Percentiles rank a stretch among this genome's conserved stretches.
These are phyloP conservation scores for Cutaneotrichosporon dermatis DNA, from an alignment of 1,284 basidiomycete genomes.

Conservation along the genomic window DNA sequence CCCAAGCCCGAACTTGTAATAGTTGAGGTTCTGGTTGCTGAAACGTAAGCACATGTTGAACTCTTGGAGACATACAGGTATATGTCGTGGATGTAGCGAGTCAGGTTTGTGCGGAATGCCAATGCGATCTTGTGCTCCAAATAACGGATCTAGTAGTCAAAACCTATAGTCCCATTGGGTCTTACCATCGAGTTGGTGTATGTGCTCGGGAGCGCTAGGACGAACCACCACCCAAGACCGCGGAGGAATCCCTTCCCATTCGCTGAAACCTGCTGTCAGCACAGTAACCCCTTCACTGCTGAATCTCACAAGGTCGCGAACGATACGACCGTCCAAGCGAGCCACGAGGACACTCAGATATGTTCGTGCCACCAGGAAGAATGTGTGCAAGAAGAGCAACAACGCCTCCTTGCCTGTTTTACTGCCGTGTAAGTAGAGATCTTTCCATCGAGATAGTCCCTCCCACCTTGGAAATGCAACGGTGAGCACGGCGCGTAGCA, in stretches of 20 bases:
- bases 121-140: slow-evolving; percentile 86
- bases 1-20: slow-evolving; percentile 53
- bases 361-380: slow-evolving; percentile 81
- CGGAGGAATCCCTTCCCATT: slow-evolving; percentile 78
- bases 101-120: slow-evolving; percentile 77
- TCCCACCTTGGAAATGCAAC: slow-evolving; percentile 62
- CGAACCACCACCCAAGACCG: slow-evolving; percentile 84
- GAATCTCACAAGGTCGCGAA: slow-evolving; percentile 66
- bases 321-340: slow-evolving; percentile 81
- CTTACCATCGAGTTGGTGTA: slow-evolving; percentile 92
- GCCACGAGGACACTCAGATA: slow-evolving; percentile 84
- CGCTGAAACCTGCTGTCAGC: slow-evolving; percentile 60
- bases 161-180: neutral
- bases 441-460: too few relatives aligned
- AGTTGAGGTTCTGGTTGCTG: slow-evolving; percentile 53
- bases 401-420: slow-evolving; percentile 69
- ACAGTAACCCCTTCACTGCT: neutral
- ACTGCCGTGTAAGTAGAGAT: slow-evolving; percentile 38
- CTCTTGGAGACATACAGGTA: slow-evolving; percentile 60
- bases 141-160: slow-evolving; percentile 65
- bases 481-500: slow-evolving; percentile 69
- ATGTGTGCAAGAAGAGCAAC: slow-evolving; percentile 75
- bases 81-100: slow-evolving; percentile 86
- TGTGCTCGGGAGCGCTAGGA: slow-evolving; percentile 83
- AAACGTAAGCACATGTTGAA: neutral